Percentiles rank a stretch among this genome's conserved stretches.
These are phyloP conservation scores for Castanea mollissima DNA, from an alignment of 306 rosid genomes.

Conservation along the genomic window DNA sequence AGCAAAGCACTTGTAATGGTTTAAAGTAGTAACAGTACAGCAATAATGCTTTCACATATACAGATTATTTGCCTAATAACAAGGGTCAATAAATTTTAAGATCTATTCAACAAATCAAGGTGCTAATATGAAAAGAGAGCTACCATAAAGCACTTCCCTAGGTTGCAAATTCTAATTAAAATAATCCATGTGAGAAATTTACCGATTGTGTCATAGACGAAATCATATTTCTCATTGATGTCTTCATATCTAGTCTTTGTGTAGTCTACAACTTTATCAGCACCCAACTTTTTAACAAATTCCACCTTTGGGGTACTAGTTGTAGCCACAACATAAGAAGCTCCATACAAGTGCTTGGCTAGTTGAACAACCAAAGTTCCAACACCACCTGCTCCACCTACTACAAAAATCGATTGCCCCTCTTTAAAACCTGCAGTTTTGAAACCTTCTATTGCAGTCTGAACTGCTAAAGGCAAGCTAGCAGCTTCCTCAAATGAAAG, in stretches of 20 bases:
- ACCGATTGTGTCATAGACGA: conserved; percentile 43
- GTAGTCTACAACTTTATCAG: conserved; percentile 41
- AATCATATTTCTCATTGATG: conserved; percentile 32
- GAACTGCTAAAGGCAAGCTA: conserved; percentile 45
- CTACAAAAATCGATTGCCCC: conserved; percentile 33
- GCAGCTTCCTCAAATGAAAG: conserved; percentile 52
- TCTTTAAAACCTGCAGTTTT: conserved; percentile 24
- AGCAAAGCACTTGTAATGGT: too few species aligned
- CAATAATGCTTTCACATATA: too few species aligned
- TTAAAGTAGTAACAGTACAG: too few species aligned
- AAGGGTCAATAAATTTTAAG: neutral
- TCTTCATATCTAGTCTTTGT: conserved; percentile 30
- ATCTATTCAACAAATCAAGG: neutral
- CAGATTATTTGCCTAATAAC: neutral
- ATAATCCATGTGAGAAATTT: neutral
- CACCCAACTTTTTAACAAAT: conserved; percentile 39
- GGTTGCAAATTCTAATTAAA: neutral
- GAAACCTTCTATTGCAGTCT: conserved; percentile 48
- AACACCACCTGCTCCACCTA: conserved; percentile 56
- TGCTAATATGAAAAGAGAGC: neutral
- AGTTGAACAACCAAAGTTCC: conserved; percentile 42
- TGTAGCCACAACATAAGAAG: conserved; percentile 41
- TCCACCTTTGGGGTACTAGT: conserved; percentile 38
- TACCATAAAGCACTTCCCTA: neutral
- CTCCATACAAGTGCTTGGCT: conserved; percentile 38